A percentile compares a stretch with the other conserved stretches of the same genome.
Conservation (phyloP, 306 rosid genomes). For the Gleditsia sinensis region DNA sequence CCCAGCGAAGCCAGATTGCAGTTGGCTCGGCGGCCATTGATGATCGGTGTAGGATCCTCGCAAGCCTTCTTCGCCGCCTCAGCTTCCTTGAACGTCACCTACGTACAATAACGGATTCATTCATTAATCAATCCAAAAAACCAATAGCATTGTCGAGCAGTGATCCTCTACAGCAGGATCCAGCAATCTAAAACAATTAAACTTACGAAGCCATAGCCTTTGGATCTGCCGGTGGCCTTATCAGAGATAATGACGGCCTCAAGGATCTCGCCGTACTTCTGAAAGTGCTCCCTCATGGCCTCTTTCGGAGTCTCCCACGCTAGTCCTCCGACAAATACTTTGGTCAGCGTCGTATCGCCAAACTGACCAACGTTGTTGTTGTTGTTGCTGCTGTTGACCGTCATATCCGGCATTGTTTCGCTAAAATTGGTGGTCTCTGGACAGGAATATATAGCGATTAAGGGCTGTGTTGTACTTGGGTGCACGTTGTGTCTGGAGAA, state of each 20-base stretch:
- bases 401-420: constrained; percentile 23
- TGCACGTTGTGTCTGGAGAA: too few relatives aligned
- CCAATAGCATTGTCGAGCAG: too few relatives aligned
- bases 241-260: constrained; percentile 93
- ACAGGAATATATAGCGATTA: not conserved
- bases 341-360: constrained; percentile 82
- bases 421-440: not conserved
- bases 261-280: constrained; percentile 76
- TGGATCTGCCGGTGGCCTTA: constrained; percentile 84
- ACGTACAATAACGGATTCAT: not conserved
- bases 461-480: not conserved
- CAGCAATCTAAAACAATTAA: not conserved
- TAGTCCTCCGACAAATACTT: constrained; percentile 83
- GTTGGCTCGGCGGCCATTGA: constrained; percentile 85
- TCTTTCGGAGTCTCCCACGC: constrained; percentile 96
- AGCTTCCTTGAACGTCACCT: constrained; percentile 84
- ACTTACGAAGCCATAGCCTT: constrained; percentile 93
- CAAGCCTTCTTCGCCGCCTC: constrained; percentile 90
- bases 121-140: not conserved
- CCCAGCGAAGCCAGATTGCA: constrained; percentile 84
- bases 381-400: constrained; percentile 18
- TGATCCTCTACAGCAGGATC: not conserved
- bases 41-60: constrained; percentile 69
- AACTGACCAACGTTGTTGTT: constrained; percentile 43
- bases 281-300: constrained; percentile 63